A percentile compares a stretch with the other conserved stretches of the same genome.
phyloP scores from a whole-genome alignment of 2,329 filamentous ascomycete genomes.

The Colletotrichum lini region DNA sequence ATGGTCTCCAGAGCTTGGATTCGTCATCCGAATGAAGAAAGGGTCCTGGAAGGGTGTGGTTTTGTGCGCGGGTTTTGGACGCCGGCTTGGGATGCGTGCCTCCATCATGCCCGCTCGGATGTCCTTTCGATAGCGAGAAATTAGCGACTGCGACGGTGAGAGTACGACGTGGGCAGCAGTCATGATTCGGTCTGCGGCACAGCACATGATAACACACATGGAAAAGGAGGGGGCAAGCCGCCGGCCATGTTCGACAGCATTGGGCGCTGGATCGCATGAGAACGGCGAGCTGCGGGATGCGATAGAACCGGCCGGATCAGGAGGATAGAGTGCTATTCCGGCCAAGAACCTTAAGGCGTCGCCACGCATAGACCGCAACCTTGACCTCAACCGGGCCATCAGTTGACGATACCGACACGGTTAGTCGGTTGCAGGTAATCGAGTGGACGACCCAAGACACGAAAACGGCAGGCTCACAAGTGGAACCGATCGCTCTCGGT shows the following conservation, averaged over 20 bases:
- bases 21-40: conserved; percentile 26
- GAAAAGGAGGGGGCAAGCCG: no score
- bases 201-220: neutral
- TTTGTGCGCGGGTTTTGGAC: conserved; percentile 21
- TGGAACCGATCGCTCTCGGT: neutral
- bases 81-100: neutral
- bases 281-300: neutral
- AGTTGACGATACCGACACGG: neutral
- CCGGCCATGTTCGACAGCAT: neutral
- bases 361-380: neutral
- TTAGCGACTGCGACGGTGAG: conserved; percentile 3
- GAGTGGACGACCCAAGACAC: conserved; percentile 4
- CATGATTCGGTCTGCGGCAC: conserved; percentile 11
- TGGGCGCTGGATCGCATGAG: neutral
- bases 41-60: conserved; percentile 14
- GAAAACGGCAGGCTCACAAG: neutral
- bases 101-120: neutral
- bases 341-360: conserved; percentile 14
- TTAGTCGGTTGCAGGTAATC: neutral
- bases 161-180: neutral
- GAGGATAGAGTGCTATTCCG: conserved; percentile 2
- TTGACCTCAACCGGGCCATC: neutral
- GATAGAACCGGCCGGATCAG: conserved; percentile 2
- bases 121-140: conserved; percentile 1
- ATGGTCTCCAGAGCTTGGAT: conserved; percentile 31